Conservation (phyloP, 2,329 filamentous ascomycete species). For the Diaporthe destruens region DNA sequence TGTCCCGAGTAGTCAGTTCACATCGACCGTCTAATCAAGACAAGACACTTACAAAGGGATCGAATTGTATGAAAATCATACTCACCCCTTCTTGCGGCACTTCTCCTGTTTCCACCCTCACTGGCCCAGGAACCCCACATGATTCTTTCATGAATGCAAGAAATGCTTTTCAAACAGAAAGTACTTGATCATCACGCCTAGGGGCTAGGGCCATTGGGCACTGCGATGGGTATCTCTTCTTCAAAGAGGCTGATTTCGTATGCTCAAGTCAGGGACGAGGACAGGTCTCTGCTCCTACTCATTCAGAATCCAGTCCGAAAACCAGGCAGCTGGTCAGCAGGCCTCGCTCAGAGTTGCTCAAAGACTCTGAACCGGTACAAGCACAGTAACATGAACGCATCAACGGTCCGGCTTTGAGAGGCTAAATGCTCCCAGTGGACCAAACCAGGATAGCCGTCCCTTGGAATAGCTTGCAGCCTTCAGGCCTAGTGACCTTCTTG, state of each 20-base stretch:
- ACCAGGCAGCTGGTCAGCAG: background rate
- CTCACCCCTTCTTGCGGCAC: background rate
- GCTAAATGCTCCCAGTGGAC: too few species aligned
- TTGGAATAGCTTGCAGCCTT: too few species aligned
- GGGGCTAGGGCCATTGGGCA: too few species aligned
- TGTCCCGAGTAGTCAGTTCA: background rate
- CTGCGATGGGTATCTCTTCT: background rate
- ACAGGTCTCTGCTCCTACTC: background rate
- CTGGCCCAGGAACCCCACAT: background rate
- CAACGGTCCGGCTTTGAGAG: background rate
- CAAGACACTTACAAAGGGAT: slow-evolving; percentile 13
- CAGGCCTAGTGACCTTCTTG: background rate
- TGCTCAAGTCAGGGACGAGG: too few species aligned
- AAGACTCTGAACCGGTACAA: background rate
- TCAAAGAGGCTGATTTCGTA: background rate
- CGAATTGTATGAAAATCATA: background rate
- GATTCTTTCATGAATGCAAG: background rate
- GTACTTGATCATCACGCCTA: too few species aligned
- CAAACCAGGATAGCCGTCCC: too few species aligned
- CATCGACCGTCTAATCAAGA: slow-evolving; percentile 17
- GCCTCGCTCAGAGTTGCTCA: background rate
- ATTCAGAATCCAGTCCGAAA: background rate
- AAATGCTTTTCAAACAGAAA: background rate
- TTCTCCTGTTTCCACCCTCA: background rate
- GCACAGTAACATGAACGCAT: too few species aligned